Evolutionary conservation across 2,329 filamentous ascomycete genomes (phyloP).

Genomic region (Scleromitrula shiraiana): DNA sequence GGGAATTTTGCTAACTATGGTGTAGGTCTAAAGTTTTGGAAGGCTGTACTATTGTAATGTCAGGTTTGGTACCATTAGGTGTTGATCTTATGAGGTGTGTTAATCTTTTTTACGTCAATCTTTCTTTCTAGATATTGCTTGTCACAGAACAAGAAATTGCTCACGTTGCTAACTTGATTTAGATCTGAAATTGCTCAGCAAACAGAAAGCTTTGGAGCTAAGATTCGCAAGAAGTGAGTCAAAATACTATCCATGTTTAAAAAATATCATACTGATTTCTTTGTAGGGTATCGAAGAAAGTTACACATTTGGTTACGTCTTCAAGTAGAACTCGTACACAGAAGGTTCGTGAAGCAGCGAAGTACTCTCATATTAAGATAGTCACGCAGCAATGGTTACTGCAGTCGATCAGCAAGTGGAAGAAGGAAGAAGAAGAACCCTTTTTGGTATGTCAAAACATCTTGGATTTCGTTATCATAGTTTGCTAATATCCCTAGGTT

Average conservation of each 20-base stretch:
- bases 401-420: constrained; percentile 79
- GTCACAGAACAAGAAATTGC: too few species aligned
- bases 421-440: constrained; percentile 65
- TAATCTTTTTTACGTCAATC: not conserved
- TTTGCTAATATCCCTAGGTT: constrained; percentile 34
- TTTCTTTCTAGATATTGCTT: constrained; percentile 14
- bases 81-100: constrained; percentile 57
- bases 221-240: constrained; percentile 38
- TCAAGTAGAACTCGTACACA: constrained; percentile 69
- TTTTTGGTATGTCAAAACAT: constrained; percentile 23
- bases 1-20: constrained; percentile 15
- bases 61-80: constrained; percentile 79
- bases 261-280: not conserved
- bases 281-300: constrained; percentile 46
- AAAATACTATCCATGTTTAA: not conserved
- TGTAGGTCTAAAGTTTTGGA: constrained; percentile 54
- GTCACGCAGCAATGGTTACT: constrained; percentile 87
- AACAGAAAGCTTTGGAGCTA: constrained; percentile 76
- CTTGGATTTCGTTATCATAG: not conserved
- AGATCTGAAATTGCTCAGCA: constrained; percentile 82
- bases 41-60: constrained; percentile 75
- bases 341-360: constrained; percentile 82
- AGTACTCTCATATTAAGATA: constrained; percentile 75
- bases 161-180: constrained; percentile 5
- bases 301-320: constrained; percentile 69